phyloP scores from a whole-genome alignment of 768 basidiomycete species.

The Favolaschia claudopus region DNA sequence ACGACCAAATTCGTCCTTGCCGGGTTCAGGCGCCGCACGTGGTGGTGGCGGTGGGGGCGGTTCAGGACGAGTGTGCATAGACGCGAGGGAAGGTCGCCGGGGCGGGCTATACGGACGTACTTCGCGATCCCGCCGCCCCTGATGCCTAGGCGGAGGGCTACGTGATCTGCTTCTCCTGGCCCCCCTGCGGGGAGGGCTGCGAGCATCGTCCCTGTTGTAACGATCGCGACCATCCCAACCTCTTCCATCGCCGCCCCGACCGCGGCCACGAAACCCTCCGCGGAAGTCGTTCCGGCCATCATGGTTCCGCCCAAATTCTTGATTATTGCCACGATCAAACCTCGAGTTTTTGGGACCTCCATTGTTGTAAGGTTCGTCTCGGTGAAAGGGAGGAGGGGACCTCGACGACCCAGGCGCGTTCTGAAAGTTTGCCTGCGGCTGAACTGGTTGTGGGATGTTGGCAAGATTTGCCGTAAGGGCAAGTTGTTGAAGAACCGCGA shows the following conservation, averaged over 20 bases:
- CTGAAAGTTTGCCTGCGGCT: conserved; percentile 41
- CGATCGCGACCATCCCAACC: conserved; percentile 68
- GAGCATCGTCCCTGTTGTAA: conserved; percentile 53
- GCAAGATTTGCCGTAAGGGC: conserved; percentile 62
- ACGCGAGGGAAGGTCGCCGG: conserved; percentile 48
- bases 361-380: conserved; percentile 49
- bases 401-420: conserved; percentile 41
- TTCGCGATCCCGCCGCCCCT: conserved; percentile 50
- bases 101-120: conserved; percentile 69
- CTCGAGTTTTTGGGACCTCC: conserved; percentile 45
- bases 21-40: conserved; percentile 41
- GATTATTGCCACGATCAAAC: conserved; percentile 57
- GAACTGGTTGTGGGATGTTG: conserved; percentile 40
- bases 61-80: conserved; percentile 29
- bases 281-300: conserved; percentile 63
- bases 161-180: conserved; percentile 72
- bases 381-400: conserved; percentile 46
- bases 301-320: conserved; percentile 56
- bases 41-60: conserved; percentile 34
- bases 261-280: conserved; percentile 67
- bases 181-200: conserved; percentile 51
- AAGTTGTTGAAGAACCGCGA: conserved; percentile 81
- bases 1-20: conserved; percentile 88
- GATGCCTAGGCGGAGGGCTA: conserved; percentile 73
- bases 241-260: conserved; percentile 56